Percentiles rank a stretch among this genome's conserved stretches.
Evolutionary conservation across 805 yeast genomes (phyloP).

Genomic region (Candida morakotiae): DNA sequence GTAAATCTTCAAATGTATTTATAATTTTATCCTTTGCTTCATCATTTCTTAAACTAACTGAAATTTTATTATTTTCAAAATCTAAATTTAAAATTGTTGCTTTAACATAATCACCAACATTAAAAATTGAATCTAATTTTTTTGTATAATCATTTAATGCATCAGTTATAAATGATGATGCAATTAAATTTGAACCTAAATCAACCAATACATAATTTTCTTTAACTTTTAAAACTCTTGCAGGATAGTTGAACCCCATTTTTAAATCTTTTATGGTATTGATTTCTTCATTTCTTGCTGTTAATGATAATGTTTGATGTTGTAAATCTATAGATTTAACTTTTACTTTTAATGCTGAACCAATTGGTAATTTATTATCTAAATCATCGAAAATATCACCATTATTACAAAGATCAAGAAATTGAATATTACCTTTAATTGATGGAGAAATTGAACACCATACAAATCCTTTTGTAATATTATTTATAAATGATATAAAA

Average conservation of each 20-base stretch:
- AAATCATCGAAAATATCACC: conserved; percentile 44
- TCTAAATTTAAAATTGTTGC: conserved; percentile 55
- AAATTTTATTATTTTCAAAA: conserved; percentile 46
- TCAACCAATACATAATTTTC: conserved; percentile 64
- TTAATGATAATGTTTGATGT: conserved; percentile 45
- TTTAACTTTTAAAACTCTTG: conserved; percentile 54
- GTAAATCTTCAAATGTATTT: conserved; percentile 47
- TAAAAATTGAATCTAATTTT: conserved; percentile 46
- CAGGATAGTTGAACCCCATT: conserved; percentile 56
- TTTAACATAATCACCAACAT: conserved; percentile 49
- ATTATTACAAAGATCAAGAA: conserved; percentile 60
- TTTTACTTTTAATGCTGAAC: conserved; percentile 59
- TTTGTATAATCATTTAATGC: conserved; percentile 66
- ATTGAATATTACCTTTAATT: conserved; percentile 61
- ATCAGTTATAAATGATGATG: conserved; percentile 69
- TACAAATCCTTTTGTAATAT: conserved; percentile 52
- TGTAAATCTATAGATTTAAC: conserved; percentile 53
- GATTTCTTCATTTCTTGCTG: conserved; percentile 45
- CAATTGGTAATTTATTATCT: conserved; percentile 62
- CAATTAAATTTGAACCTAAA: conserved; percentile 58
- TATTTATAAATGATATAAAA: conserved; percentile 61
- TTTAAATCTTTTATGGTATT: conserved; percentile 45
- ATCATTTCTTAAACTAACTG: conserved; percentile 58
- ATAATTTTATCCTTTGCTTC: conserved; percentile 49
- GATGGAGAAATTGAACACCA: conserved; percentile 72